These are phyloP conservation scores for Chenopodium formosanum DNA, from an alignment of 148 eudicot genomes.

Conservation along the genomic window DNA sequence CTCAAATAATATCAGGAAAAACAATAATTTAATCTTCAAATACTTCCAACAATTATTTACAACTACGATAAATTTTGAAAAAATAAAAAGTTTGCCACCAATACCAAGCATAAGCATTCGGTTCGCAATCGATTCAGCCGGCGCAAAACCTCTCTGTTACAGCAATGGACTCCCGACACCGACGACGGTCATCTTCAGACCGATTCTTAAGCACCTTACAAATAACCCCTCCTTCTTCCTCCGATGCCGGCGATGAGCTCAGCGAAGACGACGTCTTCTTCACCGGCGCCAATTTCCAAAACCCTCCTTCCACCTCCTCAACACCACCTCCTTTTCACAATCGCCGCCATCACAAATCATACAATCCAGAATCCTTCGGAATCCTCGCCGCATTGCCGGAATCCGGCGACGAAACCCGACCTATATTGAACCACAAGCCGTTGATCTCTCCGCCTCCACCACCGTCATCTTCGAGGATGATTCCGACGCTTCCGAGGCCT, in stretches of 20 bases:
- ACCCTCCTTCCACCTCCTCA: slow-evolving; percentile 11
- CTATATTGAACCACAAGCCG: not conserved
- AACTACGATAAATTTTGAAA: too few species aligned
- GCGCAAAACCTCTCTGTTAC: not conserved
- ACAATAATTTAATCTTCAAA: too few species aligned
- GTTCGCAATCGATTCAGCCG: not conserved
- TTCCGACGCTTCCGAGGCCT: slow-evolving; percentile 18
- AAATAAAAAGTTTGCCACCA: too few species aligned
- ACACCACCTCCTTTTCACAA: not conserved
- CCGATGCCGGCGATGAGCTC: slow-evolving; percentile 36
- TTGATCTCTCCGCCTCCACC: not conserved
- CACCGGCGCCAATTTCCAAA: slow-evolving; percentile 25
- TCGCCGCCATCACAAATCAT: slow-evolving; percentile 6
- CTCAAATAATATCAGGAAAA: too few species aligned
- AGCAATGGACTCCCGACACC: slow-evolving; percentile 26
- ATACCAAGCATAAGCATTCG: too few species aligned
- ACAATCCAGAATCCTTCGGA: slow-evolving; percentile 23
- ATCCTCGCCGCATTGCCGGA: slow-evolving; percentile 47
- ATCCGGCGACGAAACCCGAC: not conserved
- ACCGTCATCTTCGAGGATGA: slow-evolving; percentile 19
- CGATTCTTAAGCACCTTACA: slow-evolving; percentile 23
- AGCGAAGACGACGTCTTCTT: slow-evolving; percentile 47
- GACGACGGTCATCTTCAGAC: slow-evolving; percentile 28
- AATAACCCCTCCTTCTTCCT: slow-evolving; percentile 12
- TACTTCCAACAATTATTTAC: too few species aligned